Evolutionary conservation across 2,329 filamentous ascomycete species (phyloP), one percentile per base, ranked within the genome.

Genomic region (Cordyceps farinosa): DNA sequence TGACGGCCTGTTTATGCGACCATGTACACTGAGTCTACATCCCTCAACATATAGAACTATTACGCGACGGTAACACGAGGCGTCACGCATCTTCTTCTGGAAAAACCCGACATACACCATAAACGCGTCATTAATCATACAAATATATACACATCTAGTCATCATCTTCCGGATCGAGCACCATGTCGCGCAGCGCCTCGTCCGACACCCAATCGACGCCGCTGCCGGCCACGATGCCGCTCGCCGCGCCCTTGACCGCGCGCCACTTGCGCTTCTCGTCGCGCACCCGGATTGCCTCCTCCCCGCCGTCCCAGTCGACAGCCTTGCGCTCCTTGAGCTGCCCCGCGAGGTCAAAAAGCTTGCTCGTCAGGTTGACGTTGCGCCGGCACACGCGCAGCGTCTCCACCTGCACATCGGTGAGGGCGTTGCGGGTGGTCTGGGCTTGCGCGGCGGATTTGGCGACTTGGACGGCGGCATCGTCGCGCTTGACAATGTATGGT

Each of bases 161-260:
- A 55, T 80, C 79, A 66, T 76, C 74, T 66, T 88, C 86, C 11
- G 80, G 77, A 70, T 91, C 91, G 65, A 96, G 79, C 32, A 96
- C 91, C 65, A 94, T 80, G 57, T 86, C 84, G 64, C 84, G 81
- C 65, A 96, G 77, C 64, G 80, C 81, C 58, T 87, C 82, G 74
- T 96, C 87, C 47, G 83, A 79, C 13, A 86, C 87, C 92, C 92
- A 96, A 71, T 96, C 87, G 61, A 95, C 80, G 53, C 92, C 92
- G 73, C 91, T 96, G 3, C 90, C 91, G 5, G 87, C 90, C 53
- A 96, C 84, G 62, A 92, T 83, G 22, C 89, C 91, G 70, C 89
- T 90, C n/a, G 90, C 83, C 48, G 92, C 85, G 30, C 86, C 90
- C 77, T 94, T 95, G 74, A 94, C 84, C 27, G 89, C 86, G 70